phyloP scores from a whole-genome alignment of 2,329 filamentous ascomycete genomes.

The Cytospora leucostoma region DNA sequence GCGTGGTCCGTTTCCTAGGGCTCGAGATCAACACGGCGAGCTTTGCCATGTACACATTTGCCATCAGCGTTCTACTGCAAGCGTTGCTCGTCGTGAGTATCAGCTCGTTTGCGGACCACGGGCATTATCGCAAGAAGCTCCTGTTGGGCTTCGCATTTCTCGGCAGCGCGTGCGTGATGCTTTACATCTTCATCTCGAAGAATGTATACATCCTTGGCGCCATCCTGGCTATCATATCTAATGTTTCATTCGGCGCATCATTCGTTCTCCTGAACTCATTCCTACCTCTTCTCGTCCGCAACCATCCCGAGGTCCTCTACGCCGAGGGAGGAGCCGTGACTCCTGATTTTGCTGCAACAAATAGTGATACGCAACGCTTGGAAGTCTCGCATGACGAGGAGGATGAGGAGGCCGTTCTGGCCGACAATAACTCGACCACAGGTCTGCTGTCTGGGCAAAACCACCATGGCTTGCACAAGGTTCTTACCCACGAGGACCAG shows the following conservation, averaged over 20 bases:
- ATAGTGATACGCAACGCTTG: constrained; percentile 38
- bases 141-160: constrained; percentile 81
- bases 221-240: constrained; percentile 83
- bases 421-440: constrained; percentile 44
- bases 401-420: constrained; percentile 34
- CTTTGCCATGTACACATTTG: constrained; percentile 98
- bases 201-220: constrained; percentile 78
- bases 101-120: constrained; percentile 93
- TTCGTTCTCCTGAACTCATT: constrained; percentile 97
- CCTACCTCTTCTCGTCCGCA: constrained; percentile 82
- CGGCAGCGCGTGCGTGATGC: constrained; percentile 82
- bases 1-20: constrained; percentile 79
- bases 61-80: constrained; percentile 85
- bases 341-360: constrained; percentile 37
- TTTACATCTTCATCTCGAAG: constrained; percentile 78
- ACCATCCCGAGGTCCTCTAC: constrained; percentile 63
- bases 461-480: constrained; percentile 38
- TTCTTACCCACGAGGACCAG: constrained; percentile 49
- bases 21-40: constrained; percentile 91
- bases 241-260: constrained; percentile 91
- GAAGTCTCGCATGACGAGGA: constrained; percentile 39
- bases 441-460: constrained; percentile 46
- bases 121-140: constrained; percentile 85
- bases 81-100: constrained; percentile 92
- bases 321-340: constrained; percentile 33